Conservation (phyloP, 2,329 filamentous ascomycete genomes). For the Fusarium irregulare region DNA sequence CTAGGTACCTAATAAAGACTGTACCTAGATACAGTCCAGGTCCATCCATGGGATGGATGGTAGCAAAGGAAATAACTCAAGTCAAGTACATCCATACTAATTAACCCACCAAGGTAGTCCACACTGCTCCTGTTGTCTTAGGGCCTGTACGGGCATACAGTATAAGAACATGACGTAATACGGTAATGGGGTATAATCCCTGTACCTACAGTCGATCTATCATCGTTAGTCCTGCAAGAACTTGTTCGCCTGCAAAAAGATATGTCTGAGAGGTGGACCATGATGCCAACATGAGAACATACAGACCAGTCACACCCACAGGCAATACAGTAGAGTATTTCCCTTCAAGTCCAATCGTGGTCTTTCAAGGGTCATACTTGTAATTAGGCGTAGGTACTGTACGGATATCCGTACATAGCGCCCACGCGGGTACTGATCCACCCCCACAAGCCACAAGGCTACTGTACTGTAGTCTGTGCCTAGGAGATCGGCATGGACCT, state of each 20-base stretch:
- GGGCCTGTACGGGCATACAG: too few relatives aligned
- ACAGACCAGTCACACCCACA: not conserved
- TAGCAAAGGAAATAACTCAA: too few relatives aligned
- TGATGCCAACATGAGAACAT: constrained; percentile 15
- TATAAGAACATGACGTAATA: constrained; percentile 13
- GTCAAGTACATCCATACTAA: too few relatives aligned
- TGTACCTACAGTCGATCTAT: not conserved
- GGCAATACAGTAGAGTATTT: not conserved
- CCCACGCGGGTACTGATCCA: constrained; percentile 29
- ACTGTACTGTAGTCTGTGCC: too few relatives aligned
- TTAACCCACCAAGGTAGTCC: too few relatives aligned
- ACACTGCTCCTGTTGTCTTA: too few relatives aligned
- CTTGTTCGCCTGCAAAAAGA: constrained; percentile 4
- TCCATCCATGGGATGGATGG: not conserved
- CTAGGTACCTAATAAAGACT: not conserved
- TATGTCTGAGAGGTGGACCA: not conserved
- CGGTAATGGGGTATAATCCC: constrained; percentile 4
- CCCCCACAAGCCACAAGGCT: constrained; percentile 19
- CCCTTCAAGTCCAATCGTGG: constrained; percentile 2
- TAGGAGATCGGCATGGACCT: constrained; percentile 24
- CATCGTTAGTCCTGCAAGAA: not conserved
- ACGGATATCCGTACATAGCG: not conserved
- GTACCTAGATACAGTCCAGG: too few relatives aligned
- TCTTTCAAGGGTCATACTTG: constrained; percentile 9
- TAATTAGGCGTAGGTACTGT: constrained; percentile 4